phyloP scores from a whole-genome alignment of 371 early-diverging fungal species.

The Apophysomyces elegans region DNA sequence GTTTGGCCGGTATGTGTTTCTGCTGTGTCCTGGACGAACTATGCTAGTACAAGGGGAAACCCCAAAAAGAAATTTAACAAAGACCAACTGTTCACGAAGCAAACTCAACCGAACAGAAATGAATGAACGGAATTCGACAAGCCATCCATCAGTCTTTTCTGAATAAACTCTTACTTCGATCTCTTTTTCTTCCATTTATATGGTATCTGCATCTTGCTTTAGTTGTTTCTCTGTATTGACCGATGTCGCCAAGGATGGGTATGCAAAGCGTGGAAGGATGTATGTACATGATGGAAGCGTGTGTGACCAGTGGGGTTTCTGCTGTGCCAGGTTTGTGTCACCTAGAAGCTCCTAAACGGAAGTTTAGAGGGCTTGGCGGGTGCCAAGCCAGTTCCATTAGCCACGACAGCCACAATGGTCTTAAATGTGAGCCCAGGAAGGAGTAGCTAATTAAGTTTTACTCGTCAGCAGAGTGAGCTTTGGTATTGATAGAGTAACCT shows the following conservation, averaged over 20 bases:
- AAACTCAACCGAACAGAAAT: not conserved
- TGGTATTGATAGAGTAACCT: no score
- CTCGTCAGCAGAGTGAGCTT: no score
- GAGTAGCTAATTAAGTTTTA: no score
- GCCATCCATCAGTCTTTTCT: not conserved
- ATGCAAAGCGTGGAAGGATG: not conserved
- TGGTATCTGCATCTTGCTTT: not conserved
- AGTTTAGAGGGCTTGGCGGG: not conserved
- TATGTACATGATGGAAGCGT: not conserved
- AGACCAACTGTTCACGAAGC: not conserved
- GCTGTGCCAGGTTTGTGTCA: not conserved
- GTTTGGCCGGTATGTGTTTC: constrained; percentile 11
- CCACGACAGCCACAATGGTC: not conserved
- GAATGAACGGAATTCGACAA: not conserved
- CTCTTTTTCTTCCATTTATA: not conserved
- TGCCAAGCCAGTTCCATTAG: not conserved
- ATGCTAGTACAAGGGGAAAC: not conserved
- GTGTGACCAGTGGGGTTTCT: not conserved
- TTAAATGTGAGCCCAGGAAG: no score
- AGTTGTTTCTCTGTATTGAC: not conserved
- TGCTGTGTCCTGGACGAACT: constrained; percentile 10
- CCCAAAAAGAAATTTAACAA: no score
- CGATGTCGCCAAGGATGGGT: no score
- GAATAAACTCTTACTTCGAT: not conserved
- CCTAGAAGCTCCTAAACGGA: not conserved